Evolutionary conservation across 1,284 basidiomycete genomes (phyloP), one percentile per base, ranked within the genome.

Genomic region (Termitomyces sp.): DNA sequence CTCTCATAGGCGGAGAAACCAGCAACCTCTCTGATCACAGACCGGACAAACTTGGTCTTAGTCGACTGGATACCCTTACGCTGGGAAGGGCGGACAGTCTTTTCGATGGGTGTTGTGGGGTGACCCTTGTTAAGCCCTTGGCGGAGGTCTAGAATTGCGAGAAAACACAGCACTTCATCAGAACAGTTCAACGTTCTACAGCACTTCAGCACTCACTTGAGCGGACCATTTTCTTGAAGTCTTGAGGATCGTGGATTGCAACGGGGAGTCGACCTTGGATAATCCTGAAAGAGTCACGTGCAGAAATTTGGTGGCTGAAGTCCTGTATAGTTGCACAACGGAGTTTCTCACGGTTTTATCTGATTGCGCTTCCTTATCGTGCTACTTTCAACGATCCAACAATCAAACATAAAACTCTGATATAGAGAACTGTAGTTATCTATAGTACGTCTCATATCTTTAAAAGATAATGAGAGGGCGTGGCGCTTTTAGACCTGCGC

Each of bases 1-100:
- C 95, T 84, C 84, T 99, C 97, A 74, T 99, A 99, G 44, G 97
- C 91, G 44, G 95, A 93, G 79, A 98, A 99, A 59, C 97, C 97
- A 68, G 88, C 93, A 68, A 97, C 93, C 80, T 97, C 94, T 64
- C 94, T 86, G 66, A 97, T 80, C 59, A 97, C 81, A 60, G 85
- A 88, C 70, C 91, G 88, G 68, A 97, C 93, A 67, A 97, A 94
- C 68, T 87, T 87, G 69, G 86, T 93, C 77, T 91, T 91, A 64
- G 81, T 80, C 54, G 89, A 88, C 70, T 85, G 82, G 64, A 84
- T 73, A 63, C 96, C 97, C 83, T 98, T 99, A 74, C 92, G 90
- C 70, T 96, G 86, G 66, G 88, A 90, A 54, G 95, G 95, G 70
- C 88, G 88, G 50, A 79, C 73, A 52, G 75, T 73, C 74, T 91